A percentile compares a stretch with the other conserved stretches of the same genome.
These are phyloP conservation scores for Chenopodium berlandieri DNA, from an alignment of 148 eudicot genomes.

Conservation along the genomic window DNA sequence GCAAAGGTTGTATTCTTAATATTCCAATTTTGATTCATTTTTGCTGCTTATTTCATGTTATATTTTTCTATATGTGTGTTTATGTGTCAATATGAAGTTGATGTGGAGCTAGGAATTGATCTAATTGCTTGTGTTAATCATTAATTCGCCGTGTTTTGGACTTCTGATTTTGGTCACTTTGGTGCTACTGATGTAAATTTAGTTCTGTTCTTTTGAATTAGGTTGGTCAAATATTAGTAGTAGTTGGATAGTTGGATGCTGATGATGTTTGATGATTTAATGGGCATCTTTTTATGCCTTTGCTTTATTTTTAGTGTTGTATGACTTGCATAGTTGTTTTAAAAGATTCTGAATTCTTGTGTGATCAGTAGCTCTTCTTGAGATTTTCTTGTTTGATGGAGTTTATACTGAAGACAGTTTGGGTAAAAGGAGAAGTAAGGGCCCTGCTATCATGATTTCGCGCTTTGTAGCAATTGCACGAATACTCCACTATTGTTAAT, in stretches of 20 bases:
- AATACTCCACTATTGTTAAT: neutral
- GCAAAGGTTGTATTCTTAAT: slow-evolving; percentile 54
- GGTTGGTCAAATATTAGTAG: neutral
- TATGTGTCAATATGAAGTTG: neutral
- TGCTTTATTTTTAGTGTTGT: neutral
- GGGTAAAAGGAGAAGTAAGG: neutral
- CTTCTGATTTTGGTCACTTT: neutral
- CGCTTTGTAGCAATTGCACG: slow-evolving; percentile 6
- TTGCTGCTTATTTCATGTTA: neutral
- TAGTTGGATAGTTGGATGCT: slow-evolving; percentile 4
- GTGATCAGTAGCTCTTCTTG: neutral
- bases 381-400: slow-evolving; percentile 1
- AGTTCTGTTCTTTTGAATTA: neutral
- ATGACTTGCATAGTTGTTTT: slow-evolving; percentile 3
- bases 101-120: slow-evolving; percentile 10
- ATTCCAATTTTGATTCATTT: neutral
- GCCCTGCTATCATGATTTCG: slow-evolving; percentile 9
- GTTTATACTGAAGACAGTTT: neutral
- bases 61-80: neutral
- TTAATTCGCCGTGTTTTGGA: slow-evolving; percentile 8
- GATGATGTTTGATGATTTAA: neutral
- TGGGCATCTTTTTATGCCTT: slow-evolving; percentile 8
- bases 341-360: neutral
- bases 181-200: neutral
- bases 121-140: slow-evolving; percentile 16